These are phyloP conservation scores for Akanthomyces muscarius DNA, from an alignment of 2,329 filamentous ascomycete genomes.

Conservation along the genomic window DNA sequence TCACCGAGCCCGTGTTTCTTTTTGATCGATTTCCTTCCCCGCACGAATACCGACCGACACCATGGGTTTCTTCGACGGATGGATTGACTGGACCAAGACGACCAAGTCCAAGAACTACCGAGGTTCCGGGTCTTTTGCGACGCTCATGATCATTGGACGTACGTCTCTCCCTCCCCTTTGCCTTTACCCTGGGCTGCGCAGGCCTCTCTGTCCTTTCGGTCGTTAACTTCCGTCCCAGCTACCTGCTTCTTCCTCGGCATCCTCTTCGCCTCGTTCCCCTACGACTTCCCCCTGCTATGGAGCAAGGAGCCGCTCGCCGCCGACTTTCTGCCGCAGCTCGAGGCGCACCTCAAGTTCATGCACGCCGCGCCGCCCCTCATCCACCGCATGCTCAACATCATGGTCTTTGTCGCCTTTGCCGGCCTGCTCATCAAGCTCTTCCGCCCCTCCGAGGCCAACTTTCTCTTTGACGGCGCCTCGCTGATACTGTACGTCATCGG, in stretches of 20 bases:
- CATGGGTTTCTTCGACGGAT: conserved; percentile 22
- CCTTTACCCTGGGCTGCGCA: background rate
- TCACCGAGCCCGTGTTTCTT: background rate
- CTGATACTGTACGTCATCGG: conserved; percentile 81
- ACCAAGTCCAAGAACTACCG: conserved; percentile 54
- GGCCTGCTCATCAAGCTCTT: conserved; percentile 95
- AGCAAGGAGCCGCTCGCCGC: conserved; percentile 60
- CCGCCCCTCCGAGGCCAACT: conserved; percentile 87
- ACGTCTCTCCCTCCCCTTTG: conserved; percentile 39
- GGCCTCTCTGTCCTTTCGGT: background rate
- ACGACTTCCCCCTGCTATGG: conserved; percentile 89
- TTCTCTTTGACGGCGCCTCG: conserved; percentile 86
- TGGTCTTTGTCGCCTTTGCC: conserved; percentile 78
- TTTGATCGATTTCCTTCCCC: background rate
- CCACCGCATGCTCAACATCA: conserved; percentile 88
- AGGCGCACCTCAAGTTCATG: conserved; percentile 85
- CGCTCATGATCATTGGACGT: conserved; percentile 96
- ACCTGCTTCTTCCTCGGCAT: conserved; percentile 98
- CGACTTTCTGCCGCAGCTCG: conserved; percentile 77
- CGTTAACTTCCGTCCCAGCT: conserved; percentile 43
- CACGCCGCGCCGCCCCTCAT: conserved; percentile 90
- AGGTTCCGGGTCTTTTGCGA: conserved; percentile 75
- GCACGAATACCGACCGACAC: conserved; percentile 2
- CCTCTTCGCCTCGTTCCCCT: conserved; percentile 93
- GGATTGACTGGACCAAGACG: conserved; percentile 54